Evolutionary conservation across 345 rosid genomes (phyloP).

Genomic region (Cardamine chenopodiifolia): DNA sequence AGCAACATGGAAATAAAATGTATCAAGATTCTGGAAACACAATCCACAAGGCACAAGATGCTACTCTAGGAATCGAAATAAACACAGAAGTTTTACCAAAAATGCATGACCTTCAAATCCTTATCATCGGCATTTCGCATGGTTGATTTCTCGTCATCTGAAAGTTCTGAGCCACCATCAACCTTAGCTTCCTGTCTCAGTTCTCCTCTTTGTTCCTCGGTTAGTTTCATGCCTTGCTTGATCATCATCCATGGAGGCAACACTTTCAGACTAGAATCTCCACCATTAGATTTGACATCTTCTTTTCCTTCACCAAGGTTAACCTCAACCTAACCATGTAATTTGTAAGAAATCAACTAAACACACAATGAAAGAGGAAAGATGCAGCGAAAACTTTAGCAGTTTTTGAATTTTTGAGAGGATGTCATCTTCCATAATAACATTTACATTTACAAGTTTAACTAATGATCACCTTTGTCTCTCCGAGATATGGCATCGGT

Average conservation of each 20-base stretch:
- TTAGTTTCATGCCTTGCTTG: too few species aligned
- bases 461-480: constrained; percentile 63
- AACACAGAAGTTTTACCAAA: too few species aligned
- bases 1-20: too few species aligned
- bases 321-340: constrained; percentile 82
- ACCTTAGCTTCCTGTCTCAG: background rate
- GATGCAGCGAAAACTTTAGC: background rate
- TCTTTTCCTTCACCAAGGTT: constrained; percentile 80
- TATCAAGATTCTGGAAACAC: too few species aligned
- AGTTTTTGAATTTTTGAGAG: background rate
- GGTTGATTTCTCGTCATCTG: too few species aligned
- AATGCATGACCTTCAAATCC: too few species aligned
- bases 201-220: too few species aligned
- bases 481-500: constrained; percentile 86
- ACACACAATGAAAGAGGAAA: constrained; percentile 3
- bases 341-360: constrained; percentile 4
- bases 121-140: too few species aligned
- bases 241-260: constrained; percentile 54
- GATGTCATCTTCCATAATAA: constrained; percentile 5
- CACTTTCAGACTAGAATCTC: constrained; percentile 56
- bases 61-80: too few species aligned
- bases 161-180: too few species aligned
- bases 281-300: constrained; percentile 67
- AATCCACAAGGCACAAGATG: too few species aligned
- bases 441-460: constrained; percentile 25